phyloP scores from a whole-genome alignment of 768 basidiomycete species.

The Mycena metata region DNA sequence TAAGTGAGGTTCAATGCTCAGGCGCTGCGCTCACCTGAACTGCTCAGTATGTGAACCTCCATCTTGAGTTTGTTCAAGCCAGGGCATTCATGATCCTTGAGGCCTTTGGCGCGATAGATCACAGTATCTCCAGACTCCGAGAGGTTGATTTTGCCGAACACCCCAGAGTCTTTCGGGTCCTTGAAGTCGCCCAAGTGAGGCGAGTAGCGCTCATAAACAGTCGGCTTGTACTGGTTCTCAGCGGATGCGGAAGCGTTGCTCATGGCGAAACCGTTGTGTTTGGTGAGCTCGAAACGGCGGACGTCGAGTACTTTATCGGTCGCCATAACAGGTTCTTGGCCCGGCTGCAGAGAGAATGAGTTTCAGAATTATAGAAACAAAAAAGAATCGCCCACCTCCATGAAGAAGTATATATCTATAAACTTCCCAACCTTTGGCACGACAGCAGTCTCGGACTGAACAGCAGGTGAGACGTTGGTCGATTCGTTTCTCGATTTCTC shows the following conservation, averaged over 20 bases:
- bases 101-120: background rate
- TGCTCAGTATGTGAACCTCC: background rate
- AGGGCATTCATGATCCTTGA: background rate
- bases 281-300: background rate
- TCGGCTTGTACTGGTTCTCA: background rate
- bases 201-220: constrained; percentile 3
- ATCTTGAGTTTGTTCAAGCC: background rate
- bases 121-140: constrained; percentile 2
- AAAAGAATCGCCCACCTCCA: no score
- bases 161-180: background rate
- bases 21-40: background rate
- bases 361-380: no score
- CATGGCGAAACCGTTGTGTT: background rate
- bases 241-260: background rate
- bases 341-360: no score
- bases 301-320: background rate
- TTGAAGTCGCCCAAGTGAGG: constrained; percentile 2
- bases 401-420: no score
- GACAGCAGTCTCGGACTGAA: no score
- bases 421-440: no score
- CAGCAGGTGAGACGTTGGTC: no score
- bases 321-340: no score
- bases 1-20: no score
- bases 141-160: constrained; percentile 2
- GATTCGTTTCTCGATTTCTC: no score